Percentiles rank a stretch among this genome's conserved stretches.
Conservation (phyloP, 1,284 basidiomycete species). For the Ceratorhiza oryzae-sativae region DNA sequence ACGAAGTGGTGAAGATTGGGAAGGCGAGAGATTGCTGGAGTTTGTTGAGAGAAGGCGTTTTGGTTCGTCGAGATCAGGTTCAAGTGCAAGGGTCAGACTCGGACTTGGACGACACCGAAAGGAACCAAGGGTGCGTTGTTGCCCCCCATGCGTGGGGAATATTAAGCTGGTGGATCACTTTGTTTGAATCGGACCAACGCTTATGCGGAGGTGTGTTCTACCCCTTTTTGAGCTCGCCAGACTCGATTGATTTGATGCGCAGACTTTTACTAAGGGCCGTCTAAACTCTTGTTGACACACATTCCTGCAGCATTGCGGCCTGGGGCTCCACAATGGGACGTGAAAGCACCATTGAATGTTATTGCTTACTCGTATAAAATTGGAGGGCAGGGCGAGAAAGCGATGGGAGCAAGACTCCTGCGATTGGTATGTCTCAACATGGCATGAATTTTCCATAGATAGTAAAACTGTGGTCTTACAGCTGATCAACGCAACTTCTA, state of each 20-base stretch:
- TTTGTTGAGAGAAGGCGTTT: constrained; percentile 3
- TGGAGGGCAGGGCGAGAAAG: neutral
- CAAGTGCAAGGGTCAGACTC: neutral
- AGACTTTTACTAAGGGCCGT: constrained; percentile 5
- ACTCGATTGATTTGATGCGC: constrained; percentile 4
- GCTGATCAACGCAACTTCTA: constrained; percentile 17
- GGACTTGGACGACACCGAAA: neutral
- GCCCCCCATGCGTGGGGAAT: constrained; percentile 21
- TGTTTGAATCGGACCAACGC: constrained; percentile 15
- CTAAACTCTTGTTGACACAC: constrained; percentile 21
- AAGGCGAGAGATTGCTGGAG: constrained; percentile 21
- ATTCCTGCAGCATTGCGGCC: neutral
- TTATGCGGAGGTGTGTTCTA: neutral
- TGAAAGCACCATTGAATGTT: neutral
- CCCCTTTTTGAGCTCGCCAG: neutral
- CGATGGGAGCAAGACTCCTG: neutral
- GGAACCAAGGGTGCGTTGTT: neutral
- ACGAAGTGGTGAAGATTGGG: neutral
- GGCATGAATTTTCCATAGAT: neutral
- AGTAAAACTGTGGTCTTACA: neutral
- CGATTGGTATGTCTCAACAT: constrained; percentile 2
- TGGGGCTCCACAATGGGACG: constrained; percentile 20
- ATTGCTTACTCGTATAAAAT: neutral
- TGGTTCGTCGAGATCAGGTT: neutral
- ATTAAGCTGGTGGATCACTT: constrained; percentile 1